Percentiles rank a stretch among this genome's conserved stretches.
Conservation (phyloP, 1,284 basidiomycete species). For the Schizophyllum amplum region DNA sequence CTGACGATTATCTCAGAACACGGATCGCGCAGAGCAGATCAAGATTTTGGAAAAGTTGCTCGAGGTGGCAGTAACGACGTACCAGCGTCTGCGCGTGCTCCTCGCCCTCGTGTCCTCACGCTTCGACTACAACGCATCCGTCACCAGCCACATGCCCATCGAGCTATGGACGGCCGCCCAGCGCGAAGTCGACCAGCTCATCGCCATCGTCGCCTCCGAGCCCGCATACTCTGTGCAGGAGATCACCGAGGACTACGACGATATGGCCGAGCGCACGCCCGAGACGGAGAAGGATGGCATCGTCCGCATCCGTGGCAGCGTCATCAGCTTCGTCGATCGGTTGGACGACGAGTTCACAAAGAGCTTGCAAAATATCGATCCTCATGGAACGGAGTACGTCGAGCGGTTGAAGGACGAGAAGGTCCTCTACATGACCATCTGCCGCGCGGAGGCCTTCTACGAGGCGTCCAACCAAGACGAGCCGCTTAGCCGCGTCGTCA, state of each 20-base stretch:
- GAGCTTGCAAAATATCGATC: conserved; percentile 97
- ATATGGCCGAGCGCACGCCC: conserved; percentile 80
- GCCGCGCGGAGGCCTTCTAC: conserved; percentile 87
- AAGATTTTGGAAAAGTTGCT: conserved; percentile 86
- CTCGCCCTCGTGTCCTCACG: conserved; percentile 91
- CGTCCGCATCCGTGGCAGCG: conserved; percentile 81
- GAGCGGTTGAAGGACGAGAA: conserved; percentile 95
- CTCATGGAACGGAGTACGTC: conserved; percentile 97
- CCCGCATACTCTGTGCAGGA: conserved; percentile 80
- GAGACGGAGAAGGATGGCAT: conserved; percentile 58
- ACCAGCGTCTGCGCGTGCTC: conserved; percentile 92
- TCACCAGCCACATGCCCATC: conserved; percentile 83
- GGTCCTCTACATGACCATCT: conserved; percentile 88
- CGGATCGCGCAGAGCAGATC: conserved; percentile 93
- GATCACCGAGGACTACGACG: conserved; percentile 89
- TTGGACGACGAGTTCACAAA: conserved; percentile 98
- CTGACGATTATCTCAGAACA: conserved; percentile 56
- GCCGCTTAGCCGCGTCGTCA: conserved; percentile 81
- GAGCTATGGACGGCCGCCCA: conserved; percentile 90
- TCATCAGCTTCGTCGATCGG: conserved; percentile 93
- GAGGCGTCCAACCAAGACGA: conserved; percentile 73
- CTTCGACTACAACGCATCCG: conserved; percentile 94
- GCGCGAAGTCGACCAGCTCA: conserved; percentile 82
- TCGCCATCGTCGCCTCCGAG: conserved; percentile 71
- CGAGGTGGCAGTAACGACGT: conserved; percentile 79